Evolutionary conservation across 2,329 filamentous ascomycete genomes (phyloP).

Genomic region (Dactylellina leptospora): DNA sequence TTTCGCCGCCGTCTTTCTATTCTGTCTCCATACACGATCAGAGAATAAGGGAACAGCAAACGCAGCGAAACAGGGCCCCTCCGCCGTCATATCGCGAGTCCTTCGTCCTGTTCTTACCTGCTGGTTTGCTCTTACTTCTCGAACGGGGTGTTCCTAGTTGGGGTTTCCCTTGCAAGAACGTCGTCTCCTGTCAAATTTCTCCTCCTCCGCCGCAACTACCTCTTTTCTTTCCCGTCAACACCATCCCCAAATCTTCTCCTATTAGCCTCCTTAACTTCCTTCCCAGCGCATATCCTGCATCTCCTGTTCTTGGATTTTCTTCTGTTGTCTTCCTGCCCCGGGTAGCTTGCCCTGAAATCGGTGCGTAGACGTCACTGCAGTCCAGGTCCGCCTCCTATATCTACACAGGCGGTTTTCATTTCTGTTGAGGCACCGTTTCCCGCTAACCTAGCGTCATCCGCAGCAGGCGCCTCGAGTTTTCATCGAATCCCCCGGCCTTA

Average conservation of each 20-base stretch:
- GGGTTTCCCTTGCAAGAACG: conserved; percentile 28
- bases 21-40: not conserved
- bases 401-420: conserved; percentile 1
- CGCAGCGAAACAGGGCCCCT: too few relatives aligned
- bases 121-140: not conserved
- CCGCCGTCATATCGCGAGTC: not conserved
- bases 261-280: not conserved
- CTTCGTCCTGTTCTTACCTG: not conserved
- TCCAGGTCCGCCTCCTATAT: conserved; percentile 4
- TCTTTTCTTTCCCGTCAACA: conserved; percentile 20
- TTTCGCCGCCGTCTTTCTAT: conserved; percentile 9
- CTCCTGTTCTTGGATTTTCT: not conserved
- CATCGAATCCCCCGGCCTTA: conserved; percentile 34
- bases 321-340: not conserved
- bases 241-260: conserved; percentile 17
- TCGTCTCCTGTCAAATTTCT: conserved; percentile 54
- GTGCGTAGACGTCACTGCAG: conserved; percentile 29
- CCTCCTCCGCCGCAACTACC: conserved; percentile 40
- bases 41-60: too few relatives aligned
- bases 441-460: conserved; percentile 34
- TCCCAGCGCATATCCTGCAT: conserved; percentile 12
- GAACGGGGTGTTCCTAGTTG: not conserved
- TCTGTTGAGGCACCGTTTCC: conserved; percentile 19
- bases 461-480: conserved; percentile 36
- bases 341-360: conserved; percentile 27